Evolutionary conservation across 306 rosid genomes (phyloP).

Genomic region (Alnus rubra): DNA sequence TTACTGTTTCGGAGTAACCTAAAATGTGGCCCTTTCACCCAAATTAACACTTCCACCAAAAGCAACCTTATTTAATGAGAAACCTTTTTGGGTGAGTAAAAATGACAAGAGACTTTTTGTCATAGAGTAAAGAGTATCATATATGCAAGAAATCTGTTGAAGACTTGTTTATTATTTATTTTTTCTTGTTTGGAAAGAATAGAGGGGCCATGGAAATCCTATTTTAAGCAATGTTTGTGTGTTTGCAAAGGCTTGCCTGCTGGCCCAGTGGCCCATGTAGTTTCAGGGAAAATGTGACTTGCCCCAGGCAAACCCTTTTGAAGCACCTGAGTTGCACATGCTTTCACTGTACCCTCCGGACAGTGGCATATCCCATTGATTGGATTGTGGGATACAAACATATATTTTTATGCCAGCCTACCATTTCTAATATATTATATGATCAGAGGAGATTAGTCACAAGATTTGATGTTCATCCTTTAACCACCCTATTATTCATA

Average conservation of each 20-base stretch:
- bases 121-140: too few species aligned
- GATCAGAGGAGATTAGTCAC: not conserved
- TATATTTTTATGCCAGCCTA: not conserved
- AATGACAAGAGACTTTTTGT: too few species aligned
- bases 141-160: too few species aligned
- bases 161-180: too few species aligned
- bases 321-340: slow-evolving; percentile 6
- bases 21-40: not conserved
- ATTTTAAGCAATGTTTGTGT: not conserved
- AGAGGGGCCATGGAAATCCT: not conserved
- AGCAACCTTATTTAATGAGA: not conserved
- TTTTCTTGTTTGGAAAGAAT: too few species aligned
- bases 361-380: not conserved
- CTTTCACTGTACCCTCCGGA: not conserved
- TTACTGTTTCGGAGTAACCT: too few species aligned
- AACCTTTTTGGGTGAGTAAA: too few species aligned
- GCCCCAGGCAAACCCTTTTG: not conserved
- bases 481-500: not conserved
- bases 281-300: not conserved
- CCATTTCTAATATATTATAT: not conserved
- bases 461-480: not conserved
- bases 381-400: not conserved
- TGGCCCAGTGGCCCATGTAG: not conserved
- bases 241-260: not conserved
- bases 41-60: not conserved